Percentiles rank a stretch among this genome's conserved stretches.
phyloP scores from a whole-genome alignment of 768 basidiomycete species.

The Agaricus subrufescens region DNA sequence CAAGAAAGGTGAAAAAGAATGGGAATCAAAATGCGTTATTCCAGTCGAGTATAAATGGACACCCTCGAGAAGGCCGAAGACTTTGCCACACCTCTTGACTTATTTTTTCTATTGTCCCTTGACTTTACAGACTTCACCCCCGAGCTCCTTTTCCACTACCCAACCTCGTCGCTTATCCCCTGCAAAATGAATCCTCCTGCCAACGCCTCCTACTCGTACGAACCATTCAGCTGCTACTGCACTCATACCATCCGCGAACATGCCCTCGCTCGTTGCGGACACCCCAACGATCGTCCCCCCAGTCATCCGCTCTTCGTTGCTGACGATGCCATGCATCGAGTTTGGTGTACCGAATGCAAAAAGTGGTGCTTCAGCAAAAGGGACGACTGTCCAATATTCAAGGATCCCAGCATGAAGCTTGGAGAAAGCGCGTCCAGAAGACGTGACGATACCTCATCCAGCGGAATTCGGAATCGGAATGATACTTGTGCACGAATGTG shows the following conservation, averaged over 20 bases:
- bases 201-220: slow-evolving; percentile 12
- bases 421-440: not conserved
- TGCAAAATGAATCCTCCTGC: slow-evolving; percentile 1
- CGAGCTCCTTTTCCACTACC: not conserved
- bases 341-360: slow-evolving; percentile 24
- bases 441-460: not conserved
- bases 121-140: not conserved
- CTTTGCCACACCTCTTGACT: not conserved
- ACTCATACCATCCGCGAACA: slow-evolving; percentile 16
- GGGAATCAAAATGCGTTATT: not conserved
- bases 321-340: slow-evolving; percentile 24
- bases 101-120: not conserved
- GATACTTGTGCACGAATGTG: slow-evolving; percentile 5
- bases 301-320: slow-evolving; percentile 18
- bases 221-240: slow-evolving; percentile 14
- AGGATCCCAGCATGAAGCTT: not conserved
- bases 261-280: slow-evolving; percentile 22
- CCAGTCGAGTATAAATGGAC: not conserved
- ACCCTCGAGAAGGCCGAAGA: not conserved
- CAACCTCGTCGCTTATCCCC: not conserved
- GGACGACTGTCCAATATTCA: slow-evolving; percentile 4
- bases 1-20: not conserved
- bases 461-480: not conserved
- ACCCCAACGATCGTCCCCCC: slow-evolving; percentile 19
- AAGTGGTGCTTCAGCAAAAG: slow-evolving; percentile 19